Percentiles rank a stretch among this genome's conserved stretches.
phyloP scores from a whole-genome alignment of 2,329 filamentous ascomycete genomes.

The Penicillium sp. region DNA sequence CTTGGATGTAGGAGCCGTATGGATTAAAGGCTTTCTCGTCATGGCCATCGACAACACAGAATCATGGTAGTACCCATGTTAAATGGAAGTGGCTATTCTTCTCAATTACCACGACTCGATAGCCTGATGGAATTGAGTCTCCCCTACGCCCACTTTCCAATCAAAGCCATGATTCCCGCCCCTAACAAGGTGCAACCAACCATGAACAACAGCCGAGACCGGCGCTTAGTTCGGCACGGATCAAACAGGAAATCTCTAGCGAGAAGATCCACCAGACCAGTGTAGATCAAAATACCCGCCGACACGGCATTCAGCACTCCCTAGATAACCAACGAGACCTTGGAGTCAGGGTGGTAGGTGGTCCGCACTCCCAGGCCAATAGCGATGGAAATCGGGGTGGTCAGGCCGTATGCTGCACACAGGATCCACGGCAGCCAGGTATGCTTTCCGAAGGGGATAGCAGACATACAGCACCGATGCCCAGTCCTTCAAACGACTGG shows the following conservation, averaged over 20 bases:
- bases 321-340: slow-evolving; percentile 44
- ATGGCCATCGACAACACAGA: slow-evolving; percentile 56
- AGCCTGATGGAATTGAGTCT: slow-evolving; percentile 49
- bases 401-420: slow-evolving; percentile 51
- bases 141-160: slow-evolving; percentile 51
- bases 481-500: slow-evolving; percentile 63
- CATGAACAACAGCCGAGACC: slow-evolving; percentile 42
- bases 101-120: slow-evolving; percentile 58
- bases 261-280: slow-evolving; percentile 50
- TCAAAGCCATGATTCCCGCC: slow-evolving; percentile 47
- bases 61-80: slow-evolving; percentile 61
- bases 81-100: slow-evolving; percentile 62
- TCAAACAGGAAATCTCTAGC: slow-evolving; percentile 54
- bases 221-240: slow-evolving; percentile 31
- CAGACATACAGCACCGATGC: slow-evolving; percentile 61
- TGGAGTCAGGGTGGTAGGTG: slow-evolving; percentile 42
- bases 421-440: slow-evolving; percentile 52
- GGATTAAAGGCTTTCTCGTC: slow-evolving; percentile 63
- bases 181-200: slow-evolving; percentile 41
- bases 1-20: slow-evolving; percentile 48
- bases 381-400: slow-evolving; percentile 52
- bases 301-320: slow-evolving; percentile 50
- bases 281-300: slow-evolving; percentile 52
- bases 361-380: slow-evolving; percentile 48
- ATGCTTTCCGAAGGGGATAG: slow-evolving; percentile 51